Evolutionary conservation across 2,329 filamentous ascomycete species (phyloP), one percentile per base, ranked within the genome.

Genomic region (Monascus ruber): DNA sequence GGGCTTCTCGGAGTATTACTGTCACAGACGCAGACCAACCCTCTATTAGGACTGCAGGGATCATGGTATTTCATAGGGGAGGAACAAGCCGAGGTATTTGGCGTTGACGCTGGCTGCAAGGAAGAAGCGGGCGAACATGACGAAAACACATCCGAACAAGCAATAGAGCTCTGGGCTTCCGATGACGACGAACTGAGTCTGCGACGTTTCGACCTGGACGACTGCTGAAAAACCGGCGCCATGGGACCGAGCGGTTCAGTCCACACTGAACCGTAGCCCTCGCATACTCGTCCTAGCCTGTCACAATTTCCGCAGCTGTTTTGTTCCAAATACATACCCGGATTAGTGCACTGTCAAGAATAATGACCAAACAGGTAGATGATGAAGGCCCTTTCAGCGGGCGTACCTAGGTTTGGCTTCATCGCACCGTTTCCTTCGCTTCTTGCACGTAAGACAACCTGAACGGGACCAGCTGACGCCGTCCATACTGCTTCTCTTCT

Each of bases 401-500:
- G 5, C 37, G 2, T 46, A 62, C 60, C 49, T 54, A 17, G 60
- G 60, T 39, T 61, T 62, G 24, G 54, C 44, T 46, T 62, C 59
- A 42, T 63, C 60, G 31, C 60, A 63, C 31, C 56, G 53, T 43
- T 63, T 63, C 26, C 59, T 53, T 31, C 60, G 54, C 39, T 48
- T 55, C 40, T 63, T 63, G 45, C 60, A 63, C 3, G 60, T 63
- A n/a, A 63, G 39, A 35, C 60, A 63, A n/a, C 59, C 60, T 2
- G 59, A 61, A 8, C 60, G 58, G 45, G 57, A 59, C 60, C 60
- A 63, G 41, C 50, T 51, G 5, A 48, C 51, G 11, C 56, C 53
- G n/a, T 50, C 51, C 39, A 45, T 47, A 37, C 52, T 51, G 39
- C 41, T 41, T 35, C 51, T 51, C 34, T 51, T 55, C 17, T 25